Conservation (phyloP, 148 eudicot species). For the Talinum fruticosum region DNA sequence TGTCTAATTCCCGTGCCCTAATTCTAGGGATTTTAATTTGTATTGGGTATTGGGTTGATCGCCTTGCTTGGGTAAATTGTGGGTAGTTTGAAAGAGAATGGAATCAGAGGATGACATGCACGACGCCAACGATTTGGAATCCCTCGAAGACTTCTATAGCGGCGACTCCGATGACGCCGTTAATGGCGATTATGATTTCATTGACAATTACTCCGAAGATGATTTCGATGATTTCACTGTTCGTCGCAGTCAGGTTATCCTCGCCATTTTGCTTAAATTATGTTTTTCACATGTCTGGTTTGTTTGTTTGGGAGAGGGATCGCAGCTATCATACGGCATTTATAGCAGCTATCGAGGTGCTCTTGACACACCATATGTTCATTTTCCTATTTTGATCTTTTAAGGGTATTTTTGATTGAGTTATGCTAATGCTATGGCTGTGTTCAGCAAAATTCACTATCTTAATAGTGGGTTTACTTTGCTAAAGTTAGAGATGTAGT, state of each 20-base stretch:
- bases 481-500: background rate
- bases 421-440: background rate
- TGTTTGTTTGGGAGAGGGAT: no score
- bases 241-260: conserved; percentile 50
- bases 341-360: background rate
- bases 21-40: conserved; percentile 21
- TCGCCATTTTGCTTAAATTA: background rate
- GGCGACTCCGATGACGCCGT: conserved; percentile 64
- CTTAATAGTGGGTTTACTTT: no score
- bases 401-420: background rate
- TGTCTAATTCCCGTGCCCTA: conserved; percentile 14
- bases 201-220: conserved; percentile 68
- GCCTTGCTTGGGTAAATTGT: background rate
- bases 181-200: conserved; percentile 54
- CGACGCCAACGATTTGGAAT: conserved; percentile 61
- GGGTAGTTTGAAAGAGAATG: conserved; percentile 31
- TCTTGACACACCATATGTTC: background rate
- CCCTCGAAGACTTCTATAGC: conserved; percentile 59
- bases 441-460: background rate
- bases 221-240: conserved; percentile 53
- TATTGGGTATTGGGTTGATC: background rate
- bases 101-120: conserved; percentile 80
- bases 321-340: background rate
- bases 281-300: background rate
- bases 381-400: background rate